Percentiles rank a stretch among this genome's conserved stretches.
phyloP scores from a whole-genome alignment of 768 basidiomycete genomes.

The Tephrocybe sp. region DNA sequence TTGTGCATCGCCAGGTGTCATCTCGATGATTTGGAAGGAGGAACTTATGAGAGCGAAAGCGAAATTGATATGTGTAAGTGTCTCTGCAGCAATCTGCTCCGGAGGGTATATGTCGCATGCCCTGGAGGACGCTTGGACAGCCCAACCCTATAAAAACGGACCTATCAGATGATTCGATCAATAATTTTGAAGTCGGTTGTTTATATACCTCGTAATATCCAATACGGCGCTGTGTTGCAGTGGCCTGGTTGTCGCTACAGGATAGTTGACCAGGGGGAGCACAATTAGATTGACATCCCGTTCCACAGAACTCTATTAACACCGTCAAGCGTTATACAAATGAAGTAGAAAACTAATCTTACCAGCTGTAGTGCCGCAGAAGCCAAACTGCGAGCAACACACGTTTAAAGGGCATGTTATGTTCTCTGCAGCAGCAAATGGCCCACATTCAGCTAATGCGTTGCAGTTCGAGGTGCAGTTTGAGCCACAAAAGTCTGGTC shows the following conservation, averaged over 20 bases:
- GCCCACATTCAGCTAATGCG: slow-evolving; percentile 1
- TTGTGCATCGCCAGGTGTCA: no score
- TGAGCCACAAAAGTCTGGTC: neutral
- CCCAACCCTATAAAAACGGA: slow-evolving; percentile 1
- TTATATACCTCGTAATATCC: slow-evolving; percentile 1
- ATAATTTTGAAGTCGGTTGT: neutral
- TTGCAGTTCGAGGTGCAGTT: slow-evolving; percentile 2
- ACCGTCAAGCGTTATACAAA: no score
- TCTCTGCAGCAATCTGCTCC: neutral
- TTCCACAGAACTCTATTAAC: neutral
- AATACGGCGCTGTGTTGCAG: neutral
- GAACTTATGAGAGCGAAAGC: slow-evolving; percentile 2
- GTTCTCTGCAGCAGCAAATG: neutral
- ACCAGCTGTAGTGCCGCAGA: slow-evolving; percentile 1
- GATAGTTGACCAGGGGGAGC: neutral
- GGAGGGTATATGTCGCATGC: slow-evolving; percentile 2
- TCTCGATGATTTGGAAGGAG: neutral
- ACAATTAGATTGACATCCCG: slow-evolving; percentile 1
- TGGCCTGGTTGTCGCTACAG: neutral
- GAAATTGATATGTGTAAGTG: slow-evolving; percentile 1
- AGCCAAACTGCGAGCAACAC: neutral
- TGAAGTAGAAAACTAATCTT: neutral
- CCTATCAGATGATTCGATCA: neutral
- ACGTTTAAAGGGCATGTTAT: neutral
- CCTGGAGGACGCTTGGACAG: neutral